Base-by-base conservation (phyloP, 2,329 filamentous ascomycete genomes). In the Zarea fungicola region DNA sequence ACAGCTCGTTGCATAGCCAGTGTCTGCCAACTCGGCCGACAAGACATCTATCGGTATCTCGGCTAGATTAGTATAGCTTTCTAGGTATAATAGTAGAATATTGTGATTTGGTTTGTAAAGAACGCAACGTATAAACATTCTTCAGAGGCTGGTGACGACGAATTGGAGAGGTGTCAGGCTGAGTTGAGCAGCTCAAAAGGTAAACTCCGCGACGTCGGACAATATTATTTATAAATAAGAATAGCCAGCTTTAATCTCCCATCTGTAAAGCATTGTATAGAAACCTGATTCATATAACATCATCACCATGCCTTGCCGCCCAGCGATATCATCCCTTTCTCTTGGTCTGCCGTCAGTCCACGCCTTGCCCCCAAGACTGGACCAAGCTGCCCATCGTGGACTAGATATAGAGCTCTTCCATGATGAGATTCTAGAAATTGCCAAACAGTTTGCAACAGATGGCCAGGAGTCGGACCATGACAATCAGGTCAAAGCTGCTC, bases 401-500 rank as follows among this genome's bases (percentile, higher is more conserved):
- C 29, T 32, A 32, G 29, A 32, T 16, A 32, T 32, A 32, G 29
- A 32, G 29, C 29, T 32, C 29, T 32, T 32, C 29, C 29, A 32
- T 7, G 29, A 32, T 32, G 29, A 32, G 29, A 32, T 32, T 32
- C 29, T 32, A 32, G 29, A 32, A 32, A 32, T 32, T 32, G 2
- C 29, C 29, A 32, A 32, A 32, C 29, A 32, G 29, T 32, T 32
- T 32, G 29, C 29, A 32, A 32, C 7, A 32, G 13, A n/a, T 14
- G 29, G 29, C 29, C 29, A 32, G 29, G 29, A n/a, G n/a, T n/a
- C n/a, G n/a, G n/a, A n/a, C 35, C 18, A 21, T 21, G 18, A 14
- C 35, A 37, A 37, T 11, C 18, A 37, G 19, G 10, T 84, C 10
- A 59, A 68, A n/a, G 83, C 83, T 2, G 81, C 84, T 11, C 61